Evolutionary conservation across 768 basidiomycete species (phyloP).

Genomic region (Termitomyces sp.): DNA sequence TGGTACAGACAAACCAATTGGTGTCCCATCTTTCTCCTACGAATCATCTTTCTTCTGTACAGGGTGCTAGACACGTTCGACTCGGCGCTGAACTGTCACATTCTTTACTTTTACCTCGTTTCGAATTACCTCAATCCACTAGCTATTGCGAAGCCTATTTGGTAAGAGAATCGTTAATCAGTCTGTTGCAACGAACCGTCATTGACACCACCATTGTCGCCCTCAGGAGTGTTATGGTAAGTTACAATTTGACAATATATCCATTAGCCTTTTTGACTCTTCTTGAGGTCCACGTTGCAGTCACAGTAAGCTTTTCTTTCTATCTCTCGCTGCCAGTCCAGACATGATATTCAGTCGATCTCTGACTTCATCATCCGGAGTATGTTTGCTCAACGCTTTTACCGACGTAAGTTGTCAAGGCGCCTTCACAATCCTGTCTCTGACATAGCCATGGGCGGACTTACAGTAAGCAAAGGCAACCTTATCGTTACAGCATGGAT

Average conservation of each 20-base stretch:
- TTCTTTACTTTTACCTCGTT: conserved; percentile 55
- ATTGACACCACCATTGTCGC: background rate
- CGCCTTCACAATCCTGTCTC: background rate
- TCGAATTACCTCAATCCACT: conserved; percentile 44
- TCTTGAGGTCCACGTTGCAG: conserved; percentile 43
- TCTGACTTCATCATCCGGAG: conserved; percentile 46
- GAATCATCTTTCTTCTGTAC: background rate
- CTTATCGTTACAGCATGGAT: conserved; percentile 35
- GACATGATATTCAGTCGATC: conserved; percentile 27
- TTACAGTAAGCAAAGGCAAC: conserved; percentile 40
- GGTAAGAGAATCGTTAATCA: conserved; percentile 31
- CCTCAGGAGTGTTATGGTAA: conserved; percentile 46
- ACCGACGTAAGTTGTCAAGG: conserved; percentile 32
- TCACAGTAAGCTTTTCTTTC: conserved; percentile 35
- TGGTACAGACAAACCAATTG: conserved; percentile 19
- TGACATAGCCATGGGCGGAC: background rate
- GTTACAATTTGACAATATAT: conserved; percentile 11
- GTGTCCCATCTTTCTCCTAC: background rate
- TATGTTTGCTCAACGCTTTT: conserved; percentile 47
- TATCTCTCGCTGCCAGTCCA: background rate
- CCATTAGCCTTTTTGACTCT: background rate
- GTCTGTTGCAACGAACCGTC: background rate
- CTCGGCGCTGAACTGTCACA: conserved; percentile 43
- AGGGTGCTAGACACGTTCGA: conserved; percentile 56
- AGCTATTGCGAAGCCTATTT: conserved; percentile 38